These are phyloP conservation scores for Microdochium bolleyi DNA, from an alignment of 2,329 filamentous ascomycete genomes.

Conservation along the genomic window DNA sequence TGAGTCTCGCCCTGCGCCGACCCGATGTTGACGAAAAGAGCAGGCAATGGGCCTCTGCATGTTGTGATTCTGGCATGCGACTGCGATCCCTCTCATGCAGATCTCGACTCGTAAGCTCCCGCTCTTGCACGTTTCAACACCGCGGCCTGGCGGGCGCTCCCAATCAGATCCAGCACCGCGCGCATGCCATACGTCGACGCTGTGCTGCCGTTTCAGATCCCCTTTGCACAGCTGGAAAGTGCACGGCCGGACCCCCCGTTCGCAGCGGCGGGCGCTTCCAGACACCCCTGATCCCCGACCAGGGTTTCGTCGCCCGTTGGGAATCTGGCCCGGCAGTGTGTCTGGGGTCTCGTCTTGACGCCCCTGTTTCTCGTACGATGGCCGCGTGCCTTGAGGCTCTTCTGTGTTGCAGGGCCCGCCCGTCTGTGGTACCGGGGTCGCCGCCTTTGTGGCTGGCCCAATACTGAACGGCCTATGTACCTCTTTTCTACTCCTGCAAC, in stretches of 20 bases:
- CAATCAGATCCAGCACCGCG: background rate
- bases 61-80: background rate
- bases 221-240: background rate
- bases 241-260: no score
- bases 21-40: background rate
- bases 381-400: background rate
- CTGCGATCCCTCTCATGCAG: background rate
- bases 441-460: background rate
- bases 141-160: background rate
- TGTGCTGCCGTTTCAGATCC: background rate
- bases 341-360: background rate
- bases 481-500: constrained; percentile 1
- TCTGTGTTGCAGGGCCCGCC: no score
- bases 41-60: background rate
- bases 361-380: background rate
- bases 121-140: background rate
- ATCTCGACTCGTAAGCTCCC: background rate
- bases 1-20: no score
- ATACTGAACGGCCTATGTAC: background rate
- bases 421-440: no score
- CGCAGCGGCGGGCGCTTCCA: background rate
- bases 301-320: background rate
- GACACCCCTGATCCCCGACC: background rate
- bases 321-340: background rate
- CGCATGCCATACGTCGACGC: background rate